Conservation (phyloP, 129 eudicot genomes). For the Saussurea involucrata region DNA sequence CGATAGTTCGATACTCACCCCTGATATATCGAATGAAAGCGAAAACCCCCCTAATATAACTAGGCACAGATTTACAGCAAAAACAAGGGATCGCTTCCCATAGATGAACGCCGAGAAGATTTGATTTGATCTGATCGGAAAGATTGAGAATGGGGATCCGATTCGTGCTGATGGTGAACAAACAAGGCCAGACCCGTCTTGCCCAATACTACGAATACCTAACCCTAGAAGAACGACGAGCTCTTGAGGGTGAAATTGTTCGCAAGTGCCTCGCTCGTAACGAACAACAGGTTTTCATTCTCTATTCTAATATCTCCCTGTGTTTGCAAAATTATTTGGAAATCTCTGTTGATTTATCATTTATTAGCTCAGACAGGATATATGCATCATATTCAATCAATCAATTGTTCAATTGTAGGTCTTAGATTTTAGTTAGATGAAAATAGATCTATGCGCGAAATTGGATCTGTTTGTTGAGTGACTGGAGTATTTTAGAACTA, state of each 20-base stretch:
- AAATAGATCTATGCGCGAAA: background rate
- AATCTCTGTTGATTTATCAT: background rate
- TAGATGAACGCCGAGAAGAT: background rate
- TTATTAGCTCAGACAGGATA: background rate
- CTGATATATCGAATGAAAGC: background rate
- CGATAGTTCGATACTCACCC: no score
- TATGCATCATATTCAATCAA: background rate
- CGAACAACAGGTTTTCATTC: constrained; percentile 69
- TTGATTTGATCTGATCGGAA: background rate
- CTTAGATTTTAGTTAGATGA: background rate
- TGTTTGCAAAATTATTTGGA: no score
- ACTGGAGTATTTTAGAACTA: background rate
- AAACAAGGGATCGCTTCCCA: background rate
- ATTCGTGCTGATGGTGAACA: constrained; percentile 96
- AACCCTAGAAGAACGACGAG: constrained; percentile 82
- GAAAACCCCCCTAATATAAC: background rate
- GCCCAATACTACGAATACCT: constrained; percentile 96
- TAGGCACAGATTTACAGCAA: background rate
- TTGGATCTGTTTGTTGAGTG: background rate
- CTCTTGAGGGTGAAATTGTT: constrained; percentile 97
- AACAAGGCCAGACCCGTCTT: constrained; percentile 96
- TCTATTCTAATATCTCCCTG: background rate
- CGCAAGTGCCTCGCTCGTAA: constrained; percentile 97
- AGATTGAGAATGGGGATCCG: constrained; percentile 67
- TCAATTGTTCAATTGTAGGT: background rate